Evolutionary conservation across 768 basidiomycete genomes (phyloP).

Genomic region (Lyophyllum semitale): DNA sequence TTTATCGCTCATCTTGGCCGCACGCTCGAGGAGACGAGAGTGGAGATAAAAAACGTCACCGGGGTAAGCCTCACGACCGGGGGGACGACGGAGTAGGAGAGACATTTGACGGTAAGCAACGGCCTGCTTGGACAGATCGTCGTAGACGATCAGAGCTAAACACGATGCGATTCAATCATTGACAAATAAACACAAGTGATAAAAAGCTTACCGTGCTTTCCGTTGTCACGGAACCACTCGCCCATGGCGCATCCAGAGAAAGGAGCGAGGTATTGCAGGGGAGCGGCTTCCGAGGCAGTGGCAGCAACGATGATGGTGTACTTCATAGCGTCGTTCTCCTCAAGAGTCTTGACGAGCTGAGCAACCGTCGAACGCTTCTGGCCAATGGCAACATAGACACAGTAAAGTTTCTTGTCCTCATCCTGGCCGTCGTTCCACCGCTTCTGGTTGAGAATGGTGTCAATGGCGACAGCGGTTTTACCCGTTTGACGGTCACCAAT

Average conservation of each 20-base stretch:
- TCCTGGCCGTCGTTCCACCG: constrained; percentile 98
- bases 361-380: constrained; percentile 99
- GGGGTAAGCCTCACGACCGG: constrained; percentile 99
- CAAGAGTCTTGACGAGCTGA: constrained; percentile 98
- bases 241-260: constrained; percentile 99
- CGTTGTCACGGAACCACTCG: constrained; percentile 99
- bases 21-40: constrained; percentile 99
- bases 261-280: constrained; percentile 98
- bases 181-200: not conserved
- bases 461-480: constrained; percentile 98
- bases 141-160: constrained; percentile 94
- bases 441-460: constrained; percentile 99
- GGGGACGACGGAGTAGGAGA: constrained; percentile 98
- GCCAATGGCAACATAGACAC: constrained; percentile 98
- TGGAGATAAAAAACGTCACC: constrained; percentile 99
- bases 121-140: constrained; percentile 99
- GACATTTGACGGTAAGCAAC: constrained; percentile 99
- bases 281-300: constrained; percentile 98
- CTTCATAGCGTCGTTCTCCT: constrained; percentile 99
- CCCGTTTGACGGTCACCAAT: constrained; percentile 99
- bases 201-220: constrained; percentile 84
- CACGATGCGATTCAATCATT: constrained; percentile 11
- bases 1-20: constrained; percentile 99
- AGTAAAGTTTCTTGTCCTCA: constrained; percentile 98
- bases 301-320: constrained; percentile 99